These are phyloP conservation scores for Pythium vanterpoolii DNA, from an alignment of 352 stramenopile species.

Conservation along the genomic window DNA sequence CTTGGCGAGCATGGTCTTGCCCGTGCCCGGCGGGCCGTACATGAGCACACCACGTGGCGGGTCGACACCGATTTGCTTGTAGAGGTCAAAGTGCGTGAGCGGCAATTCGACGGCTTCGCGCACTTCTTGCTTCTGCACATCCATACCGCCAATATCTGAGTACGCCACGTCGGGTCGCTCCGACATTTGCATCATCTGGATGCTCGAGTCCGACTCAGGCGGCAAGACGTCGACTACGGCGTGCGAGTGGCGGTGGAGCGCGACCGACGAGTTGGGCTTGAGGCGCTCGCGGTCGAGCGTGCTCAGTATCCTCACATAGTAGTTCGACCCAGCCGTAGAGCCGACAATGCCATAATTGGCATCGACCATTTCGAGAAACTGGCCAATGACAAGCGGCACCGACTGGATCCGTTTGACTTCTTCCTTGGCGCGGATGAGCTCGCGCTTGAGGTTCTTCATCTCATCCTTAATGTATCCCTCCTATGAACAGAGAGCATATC, in stretches of 20 bases:
- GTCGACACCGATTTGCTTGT: constrained; percentile 99
- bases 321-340: constrained; percentile 97
- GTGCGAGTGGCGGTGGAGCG: constrained; percentile 98
- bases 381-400: constrained; percentile 99
- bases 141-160: constrained; percentile 98
- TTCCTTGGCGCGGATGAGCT: constrained; percentile 99
- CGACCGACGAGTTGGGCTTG: constrained; percentile 99
- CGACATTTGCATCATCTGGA: constrained; percentile 98
- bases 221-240: constrained; percentile 98
- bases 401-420: constrained; percentile 99
- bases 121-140: constrained; percentile 99
- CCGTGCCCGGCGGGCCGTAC: constrained; percentile 95
- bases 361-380: constrained; percentile 99
- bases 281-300: constrained; percentile 98
- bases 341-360: constrained; percentile 99
- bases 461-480: constrained; percentile 99
- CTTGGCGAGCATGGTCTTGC: constrained; percentile 99
- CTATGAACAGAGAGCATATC: too few relatives aligned
- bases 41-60: constrained; percentile 97
- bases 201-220: constrained; percentile 98
- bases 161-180: constrained; percentile 97
- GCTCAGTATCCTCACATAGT: constrained; percentile 98
- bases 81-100: constrained; percentile 99
- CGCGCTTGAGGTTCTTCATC: constrained; percentile 99
- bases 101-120: constrained; percentile 99